Conservation (phyloP, 192 early-diverging fungal genomes). For the Glomus cerebriforme region DNA sequence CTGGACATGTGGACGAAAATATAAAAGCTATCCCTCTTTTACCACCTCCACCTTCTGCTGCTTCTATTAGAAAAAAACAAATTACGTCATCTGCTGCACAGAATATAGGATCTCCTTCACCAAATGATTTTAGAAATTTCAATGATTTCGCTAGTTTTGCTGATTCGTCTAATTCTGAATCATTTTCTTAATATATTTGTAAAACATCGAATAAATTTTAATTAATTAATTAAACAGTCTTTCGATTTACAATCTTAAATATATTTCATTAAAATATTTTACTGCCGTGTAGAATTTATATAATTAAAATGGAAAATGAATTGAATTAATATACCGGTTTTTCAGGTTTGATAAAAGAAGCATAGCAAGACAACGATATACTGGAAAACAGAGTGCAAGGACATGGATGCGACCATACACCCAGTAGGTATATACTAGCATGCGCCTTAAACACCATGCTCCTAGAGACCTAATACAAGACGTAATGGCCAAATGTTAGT, state of each 20-base stretch:
- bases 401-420: no score
- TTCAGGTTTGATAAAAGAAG: no score
- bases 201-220: no score
- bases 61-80: constrained; percentile 14
- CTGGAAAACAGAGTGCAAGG: no score
- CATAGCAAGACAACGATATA: no score
- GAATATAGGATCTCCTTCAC: not conserved
- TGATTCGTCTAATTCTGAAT: not conserved
- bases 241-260: constrained; percentile 92
- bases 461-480: no score
- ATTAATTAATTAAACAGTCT: constrained; percentile 57
- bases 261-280: constrained; percentile 69
- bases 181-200: not conserved
- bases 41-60: constrained; percentile 24
- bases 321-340: no score
- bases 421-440: no score
- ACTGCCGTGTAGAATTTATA: no score
- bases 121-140: constrained; percentile 26
- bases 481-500: no score
- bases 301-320: no score
- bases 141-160: constrained; percentile 12
- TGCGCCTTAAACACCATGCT: no score
- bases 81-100: not conserved
- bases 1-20: not conserved
- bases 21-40: constrained; percentile 15